Percentiles rank a stretch among this genome's conserved stretches.
These are phyloP conservation scores for Monosporascus sp. DNA, from an alignment of 2,329 filamentous ascomycete species.

Conservation along the genomic window DNA sequence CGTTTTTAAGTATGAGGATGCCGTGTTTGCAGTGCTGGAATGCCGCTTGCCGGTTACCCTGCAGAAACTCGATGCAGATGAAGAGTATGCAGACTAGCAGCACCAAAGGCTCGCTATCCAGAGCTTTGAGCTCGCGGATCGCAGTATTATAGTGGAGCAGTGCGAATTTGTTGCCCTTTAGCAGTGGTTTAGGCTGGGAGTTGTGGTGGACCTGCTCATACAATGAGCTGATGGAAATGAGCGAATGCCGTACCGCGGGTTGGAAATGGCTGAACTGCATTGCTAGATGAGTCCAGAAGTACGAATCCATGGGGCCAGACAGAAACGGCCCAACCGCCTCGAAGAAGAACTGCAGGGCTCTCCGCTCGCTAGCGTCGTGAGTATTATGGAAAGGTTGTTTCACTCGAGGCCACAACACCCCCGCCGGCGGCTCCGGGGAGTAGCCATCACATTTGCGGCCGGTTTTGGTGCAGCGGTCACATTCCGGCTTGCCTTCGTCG, in stretches of 20 bases:
- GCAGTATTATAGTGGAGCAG: conserved; percentile 37
- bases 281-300: conserved; percentile 37
- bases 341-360: conserved; percentile 33
- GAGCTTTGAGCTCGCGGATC: conserved; percentile 27
- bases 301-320: conserved; percentile 30
- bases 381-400: conserved; percentile 22
- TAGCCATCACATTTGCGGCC: conserved; percentile 31
- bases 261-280: conserved; percentile 32
- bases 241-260: conserved; percentile 31
- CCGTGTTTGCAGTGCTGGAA: conserved; percentile 34
- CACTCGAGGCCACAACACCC: conserved; percentile 30
- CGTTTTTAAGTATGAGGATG: conserved; percentile 29
- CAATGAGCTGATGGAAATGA: conserved; percentile 34
- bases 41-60: conserved; percentile 30
- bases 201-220: conserved; percentile 27
- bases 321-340: conserved; percentile 30
- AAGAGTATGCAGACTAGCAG: conserved; percentile 37
- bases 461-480: conserved; percentile 21
- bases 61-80: conserved; percentile 38
- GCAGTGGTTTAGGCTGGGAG: conserved; percentile 2
- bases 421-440: conserved; percentile 8
- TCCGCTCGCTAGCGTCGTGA: conserved; percentile 22
- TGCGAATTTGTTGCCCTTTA: conserved; percentile 25
- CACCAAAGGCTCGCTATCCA: conserved; percentile 28
- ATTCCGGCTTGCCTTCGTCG: conserved; percentile 21